These are phyloP conservation scores for Linanthus parryae DNA, from an alignment of 148 eudicot species.

Conservation along the genomic window DNA sequence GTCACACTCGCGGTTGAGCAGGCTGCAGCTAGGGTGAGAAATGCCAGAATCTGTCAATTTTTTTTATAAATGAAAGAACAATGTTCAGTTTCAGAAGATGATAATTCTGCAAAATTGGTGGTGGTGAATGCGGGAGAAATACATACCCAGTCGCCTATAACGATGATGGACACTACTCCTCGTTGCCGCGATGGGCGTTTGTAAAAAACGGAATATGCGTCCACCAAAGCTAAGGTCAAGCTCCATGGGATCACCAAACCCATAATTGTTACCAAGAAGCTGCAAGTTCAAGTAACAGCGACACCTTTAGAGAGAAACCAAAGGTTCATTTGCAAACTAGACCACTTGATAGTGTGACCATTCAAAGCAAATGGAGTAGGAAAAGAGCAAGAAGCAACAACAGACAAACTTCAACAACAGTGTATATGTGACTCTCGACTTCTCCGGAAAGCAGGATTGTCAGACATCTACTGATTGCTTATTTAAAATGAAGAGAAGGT, in stretches of 20 bases:
- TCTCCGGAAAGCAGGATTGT: too few species aligned
- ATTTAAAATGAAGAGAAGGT: too few species aligned
- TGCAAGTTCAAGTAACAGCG: constrained; percentile 28
- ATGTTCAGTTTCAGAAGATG: not conserved
- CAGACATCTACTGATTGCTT: too few species aligned
- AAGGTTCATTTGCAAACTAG: too few species aligned
- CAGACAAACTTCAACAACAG: not conserved
- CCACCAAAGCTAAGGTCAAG: constrained; percentile 65
- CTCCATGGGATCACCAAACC: constrained; percentile 97
- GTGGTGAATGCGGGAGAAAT: not conserved
- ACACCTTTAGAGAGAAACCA: not conserved
- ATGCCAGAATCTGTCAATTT: constrained; percentile 59
- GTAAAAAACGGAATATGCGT: constrained; percentile 57
- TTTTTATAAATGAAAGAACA: not conserved
- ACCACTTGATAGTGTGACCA: too few species aligned
- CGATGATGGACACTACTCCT: constrained; percentile 46
- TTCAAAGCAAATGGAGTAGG: too few species aligned
- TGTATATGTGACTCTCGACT: too few species aligned
- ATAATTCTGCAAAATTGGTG: not conserved
- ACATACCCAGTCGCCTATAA: constrained; percentile 84
- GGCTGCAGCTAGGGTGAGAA: constrained; percentile 82
- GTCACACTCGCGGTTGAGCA: constrained; percentile 83
- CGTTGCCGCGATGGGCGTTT: constrained; percentile 59
- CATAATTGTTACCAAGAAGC: constrained; percentile 89
- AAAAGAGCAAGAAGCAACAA: not conserved